Base-by-base conservation (phyloP, 305 asterid species). In the Fraxinus latifolia region DNA sequence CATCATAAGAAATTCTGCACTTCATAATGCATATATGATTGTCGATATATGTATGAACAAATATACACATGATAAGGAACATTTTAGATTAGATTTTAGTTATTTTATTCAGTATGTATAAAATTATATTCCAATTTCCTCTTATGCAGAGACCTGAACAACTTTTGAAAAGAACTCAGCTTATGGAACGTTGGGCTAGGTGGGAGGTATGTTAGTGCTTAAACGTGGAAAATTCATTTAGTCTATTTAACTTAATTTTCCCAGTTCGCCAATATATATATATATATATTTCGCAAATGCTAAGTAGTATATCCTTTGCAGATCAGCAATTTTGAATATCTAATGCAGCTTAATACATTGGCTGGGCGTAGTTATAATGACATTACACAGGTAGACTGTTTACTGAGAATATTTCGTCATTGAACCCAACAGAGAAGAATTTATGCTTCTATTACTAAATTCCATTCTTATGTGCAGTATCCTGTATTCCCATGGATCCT, bases 161-260 rank as follows among this genome's bases (percentile, higher is more conserved):
- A 85, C 98, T 96, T 86, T 87, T 96, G 70, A 91, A 93, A 87
- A 92, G 99, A 89, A 93, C 97, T 87, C 99, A 96, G 87, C 99
- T 96, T 80, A 96, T 91, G 98, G 99, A 94, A 79, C 98, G 98
- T 65, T 96, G 99, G 99, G 97, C 98, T 83, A 89, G 98, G 90
- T 89, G 98, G 96, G 99, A 96, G 99, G 99, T 96, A 91, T 81
- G 92, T 78, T 81, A 84, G 82, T 86, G 76, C 80, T 71, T 39
- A 81, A 74, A 80, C 85, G 81, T 71, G 19, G 79, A 75, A 72
- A 70, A 79, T 70, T 81, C 50, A 72, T 83, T 44, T 44, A 12
- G 55, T 44, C 17, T 12, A 44, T 44, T 11, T 44, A 44, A 44
- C 55, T 53, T 42, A 77, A 80, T 76, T 80, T 81, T 70, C 33